Evolutionary conservation across 768 basidiomycete species (phyloP).

Genomic region (Sporobolomyces roseus): DNA sequence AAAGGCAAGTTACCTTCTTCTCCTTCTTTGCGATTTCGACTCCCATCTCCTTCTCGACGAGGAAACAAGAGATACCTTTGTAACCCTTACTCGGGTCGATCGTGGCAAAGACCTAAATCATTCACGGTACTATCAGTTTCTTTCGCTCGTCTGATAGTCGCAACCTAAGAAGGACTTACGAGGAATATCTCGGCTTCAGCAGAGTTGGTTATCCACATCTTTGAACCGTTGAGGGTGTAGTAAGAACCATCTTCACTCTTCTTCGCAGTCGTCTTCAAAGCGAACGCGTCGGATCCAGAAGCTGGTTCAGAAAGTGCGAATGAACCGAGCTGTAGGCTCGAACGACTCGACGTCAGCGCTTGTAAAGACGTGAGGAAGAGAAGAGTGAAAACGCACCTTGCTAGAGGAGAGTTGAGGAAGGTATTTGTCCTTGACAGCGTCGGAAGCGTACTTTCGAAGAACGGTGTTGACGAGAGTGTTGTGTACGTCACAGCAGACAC

Average conservation of each 20-base stretch:
- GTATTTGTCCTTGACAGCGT: slow-evolving; percentile 82
- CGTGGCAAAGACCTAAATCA: slow-evolving; percentile 92
- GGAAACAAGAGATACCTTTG: slow-evolving; percentile 98
- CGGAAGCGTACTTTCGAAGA: slow-evolving; percentile 74
- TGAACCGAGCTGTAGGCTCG: slow-evolving; percentile 69
- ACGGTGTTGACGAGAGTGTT: slow-evolving; percentile 97
- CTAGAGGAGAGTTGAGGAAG: slow-evolving; percentile 73
- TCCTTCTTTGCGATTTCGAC: slow-evolving; percentile 98
- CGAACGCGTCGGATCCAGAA: slow-evolving; percentile 96
- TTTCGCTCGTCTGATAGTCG: not conserved
- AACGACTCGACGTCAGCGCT: not conserved
- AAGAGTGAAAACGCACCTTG: slow-evolving; percentile 56
- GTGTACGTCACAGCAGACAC: slow-evolving; percentile 95
- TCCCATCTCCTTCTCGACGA: slow-evolving; percentile 94
- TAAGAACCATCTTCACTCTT: slow-evolving; percentile 67
- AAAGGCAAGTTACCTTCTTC: slow-evolving; percentile 60
- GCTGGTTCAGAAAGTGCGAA: slow-evolving; percentile 91
- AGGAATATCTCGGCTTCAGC: slow-evolving; percentile 47
- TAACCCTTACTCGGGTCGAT: slow-evolving; percentile 92
- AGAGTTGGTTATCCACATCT: slow-evolving; percentile 58
- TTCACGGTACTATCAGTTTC: too few species aligned
- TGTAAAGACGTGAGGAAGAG: not conserved
- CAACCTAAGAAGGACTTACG: slow-evolving; percentile 19
- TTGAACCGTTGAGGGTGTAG: slow-evolving; percentile 90
- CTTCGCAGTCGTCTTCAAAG: slow-evolving; percentile 84